Percentiles rank a stretch among this genome's conserved stretches.
These are phyloP conservation scores for Leccinum uliginosum DNA, from an alignment of 768 basidiomycete species.

Conservation along the genomic window DNA sequence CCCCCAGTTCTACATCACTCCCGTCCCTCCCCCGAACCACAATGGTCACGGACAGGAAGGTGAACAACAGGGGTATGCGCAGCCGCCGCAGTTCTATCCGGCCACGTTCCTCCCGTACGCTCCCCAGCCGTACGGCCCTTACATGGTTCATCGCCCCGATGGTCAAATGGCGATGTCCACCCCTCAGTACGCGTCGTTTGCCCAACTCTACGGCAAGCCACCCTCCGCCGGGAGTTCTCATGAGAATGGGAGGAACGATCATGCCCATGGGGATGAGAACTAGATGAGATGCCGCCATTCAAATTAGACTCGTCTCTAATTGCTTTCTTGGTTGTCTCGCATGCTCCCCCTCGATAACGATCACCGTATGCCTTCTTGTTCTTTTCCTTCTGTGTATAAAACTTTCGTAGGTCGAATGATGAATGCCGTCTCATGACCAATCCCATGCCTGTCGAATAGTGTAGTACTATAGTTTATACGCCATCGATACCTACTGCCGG, in stretches of 20 bases:
- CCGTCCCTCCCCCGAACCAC: conserved; percentile 37
- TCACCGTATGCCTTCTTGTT: conserved; percentile 17
- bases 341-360: conserved; percentile 6
- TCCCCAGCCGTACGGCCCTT: conserved; percentile 45
- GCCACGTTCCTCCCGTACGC: conserved; percentile 45
- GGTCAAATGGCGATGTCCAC: conserved; percentile 33
- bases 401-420: conserved; percentile 26
- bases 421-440: conserved; percentile 17
- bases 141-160: conserved; percentile 44
- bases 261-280: conserved; percentile 25
- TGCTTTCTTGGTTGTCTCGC: conserved; percentile 15
- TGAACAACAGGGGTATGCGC: conserved; percentile 36
- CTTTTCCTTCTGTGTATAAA: conserved; percentile 19
- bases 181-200: conserved; percentile 37
- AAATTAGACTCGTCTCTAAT: conserved; percentile 12
- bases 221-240: conserved; percentile 32
- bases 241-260: conserved; percentile 27
- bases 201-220: conserved; percentile 37
- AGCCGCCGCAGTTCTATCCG: conserved; percentile 43
- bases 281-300: conserved; percentile 23
- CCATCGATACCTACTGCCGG: conserved; percentile 29
- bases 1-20: conserved; percentile 46
- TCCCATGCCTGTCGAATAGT: conserved; percentile 25
- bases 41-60: conserved; percentile 39
- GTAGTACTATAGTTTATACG: conserved; percentile 23